Percentiles rank a stretch among this genome's conserved stretches.
phyloP scores from a whole-genome alignment of 208 protist species.

The Acanthamoeba quina region DNA sequence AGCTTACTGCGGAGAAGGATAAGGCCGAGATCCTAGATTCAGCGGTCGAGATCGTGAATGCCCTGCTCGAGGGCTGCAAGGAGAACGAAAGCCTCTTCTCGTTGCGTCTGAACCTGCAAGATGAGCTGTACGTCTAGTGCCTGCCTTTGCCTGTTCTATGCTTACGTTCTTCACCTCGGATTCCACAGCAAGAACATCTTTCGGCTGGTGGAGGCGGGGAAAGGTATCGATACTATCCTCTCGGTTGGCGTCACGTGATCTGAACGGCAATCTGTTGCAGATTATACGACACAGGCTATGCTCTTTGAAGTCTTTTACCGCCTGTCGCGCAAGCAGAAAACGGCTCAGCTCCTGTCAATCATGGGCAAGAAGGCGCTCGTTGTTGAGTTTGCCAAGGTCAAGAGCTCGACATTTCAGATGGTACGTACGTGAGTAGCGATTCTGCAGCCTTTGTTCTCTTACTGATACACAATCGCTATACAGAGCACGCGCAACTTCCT shows the following conservation, averaged over 20 bases:
- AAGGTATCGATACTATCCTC: background rate
- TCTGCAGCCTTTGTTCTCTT: background rate
- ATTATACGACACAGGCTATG: conserved; percentile 32
- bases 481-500: background rate
- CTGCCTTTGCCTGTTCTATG: background rate
- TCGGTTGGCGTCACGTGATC: background rate
- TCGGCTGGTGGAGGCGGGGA: background rate
- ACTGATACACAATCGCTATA: background rate
- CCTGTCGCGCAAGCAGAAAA: background rate
- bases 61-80: background rate
- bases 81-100: conserved; percentile 11
- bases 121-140: background rate
- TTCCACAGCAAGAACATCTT: background rate
- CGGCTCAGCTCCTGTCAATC: background rate
- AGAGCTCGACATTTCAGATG: background rate
- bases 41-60: background rate
- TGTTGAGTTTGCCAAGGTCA: background rate
- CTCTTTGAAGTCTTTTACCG: conserved; percentile 60
- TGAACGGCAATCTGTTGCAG: background rate
- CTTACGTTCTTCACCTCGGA: background rate
- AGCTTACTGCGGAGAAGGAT: background rate
- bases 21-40: background rate
- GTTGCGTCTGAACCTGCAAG: background rate
- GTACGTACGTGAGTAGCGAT: background rate
- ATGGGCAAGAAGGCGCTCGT: background rate